These are phyloP conservation scores for Fusarium sp. DNA, from an alignment of 2,329 filamentous ascomycete species.

Conservation along the genomic window DNA sequence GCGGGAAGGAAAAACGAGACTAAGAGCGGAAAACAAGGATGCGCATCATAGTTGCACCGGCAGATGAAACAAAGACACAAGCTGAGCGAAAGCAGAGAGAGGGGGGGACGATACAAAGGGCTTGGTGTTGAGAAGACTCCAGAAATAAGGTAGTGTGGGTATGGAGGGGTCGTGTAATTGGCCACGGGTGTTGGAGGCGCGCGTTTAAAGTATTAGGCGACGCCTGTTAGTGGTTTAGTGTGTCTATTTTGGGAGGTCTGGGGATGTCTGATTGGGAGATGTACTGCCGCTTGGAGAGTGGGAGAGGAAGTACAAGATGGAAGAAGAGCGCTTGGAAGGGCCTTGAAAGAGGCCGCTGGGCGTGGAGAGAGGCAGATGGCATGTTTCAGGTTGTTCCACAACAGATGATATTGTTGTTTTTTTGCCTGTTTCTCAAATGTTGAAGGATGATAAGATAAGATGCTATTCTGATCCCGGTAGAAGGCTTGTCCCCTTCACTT, in stretches of 20 bases:
- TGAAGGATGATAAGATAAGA: background rate
- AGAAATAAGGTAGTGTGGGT: constrained; percentile 22
- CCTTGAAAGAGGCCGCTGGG: constrained; percentile 2
- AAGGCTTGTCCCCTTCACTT: background rate
- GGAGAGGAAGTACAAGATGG: constrained; percentile 23
- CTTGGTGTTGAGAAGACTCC: constrained; percentile 33
- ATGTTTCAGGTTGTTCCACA: constrained; percentile 37
- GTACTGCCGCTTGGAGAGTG: constrained; percentile 16
- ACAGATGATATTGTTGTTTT: background rate
- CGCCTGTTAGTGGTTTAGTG: constrained; percentile 28
- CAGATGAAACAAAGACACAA: constrained; percentile 12
- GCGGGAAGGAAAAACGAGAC: constrained; percentile 18
- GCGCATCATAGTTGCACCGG: constrained; percentile 35
- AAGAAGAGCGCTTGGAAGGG: constrained; percentile 31
- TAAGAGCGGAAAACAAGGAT: constrained; percentile 26
- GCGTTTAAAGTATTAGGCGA: constrained; percentile 43
- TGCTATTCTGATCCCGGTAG: background rate
- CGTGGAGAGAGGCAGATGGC: constrained; percentile 36
- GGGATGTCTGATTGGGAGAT: constrained; percentile 23
- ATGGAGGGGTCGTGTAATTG: constrained; percentile 27
- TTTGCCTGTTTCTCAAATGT: background rate
- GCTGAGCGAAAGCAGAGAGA: background rate
- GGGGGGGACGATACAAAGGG: background rate
- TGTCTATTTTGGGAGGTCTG: constrained; percentile 36
- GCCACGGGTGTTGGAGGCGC: constrained; percentile 33